Percentiles rank a stretch among this genome's conserved stretches.
phyloP scores from a whole-genome alignment of 495 filamentous ascomycete genomes.

The Daldinia loculata region DNA sequence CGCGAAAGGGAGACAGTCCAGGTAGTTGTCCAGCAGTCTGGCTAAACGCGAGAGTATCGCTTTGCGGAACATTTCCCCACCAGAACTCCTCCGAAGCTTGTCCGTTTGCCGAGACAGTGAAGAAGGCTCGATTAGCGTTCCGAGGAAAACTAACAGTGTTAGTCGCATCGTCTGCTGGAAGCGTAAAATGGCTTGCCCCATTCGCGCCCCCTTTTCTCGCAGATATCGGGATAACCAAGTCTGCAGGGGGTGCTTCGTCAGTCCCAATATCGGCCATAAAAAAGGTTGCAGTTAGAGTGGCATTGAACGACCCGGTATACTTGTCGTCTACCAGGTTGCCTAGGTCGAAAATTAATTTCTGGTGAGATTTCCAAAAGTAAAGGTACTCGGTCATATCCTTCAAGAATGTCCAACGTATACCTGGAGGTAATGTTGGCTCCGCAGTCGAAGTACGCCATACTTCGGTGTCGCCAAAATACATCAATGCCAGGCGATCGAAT shows the following conservation, averaged over 20 bases:
- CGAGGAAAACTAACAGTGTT: slow-evolving; percentile 67
- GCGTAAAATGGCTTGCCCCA: slow-evolving; percentile 69
- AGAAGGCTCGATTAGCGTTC: slow-evolving; percentile 74
- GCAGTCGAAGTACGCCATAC: slow-evolving; percentile 88
- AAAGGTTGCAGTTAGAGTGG: slow-evolving; percentile 79
- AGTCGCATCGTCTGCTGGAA: slow-evolving; percentile 71
- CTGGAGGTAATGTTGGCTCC: slow-evolving; percentile 72
- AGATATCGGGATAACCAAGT: slow-evolving; percentile 79
- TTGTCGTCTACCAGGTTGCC: slow-evolving; percentile 77
- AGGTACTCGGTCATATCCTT: slow-evolving; percentile 85
- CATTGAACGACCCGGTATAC: slow-evolving; percentile 83
- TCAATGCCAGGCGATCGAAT: slow-evolving; percentile 79
- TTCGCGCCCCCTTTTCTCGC: slow-evolving; percentile 61
- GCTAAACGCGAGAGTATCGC: slow-evolving; percentile 68
- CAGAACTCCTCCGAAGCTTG: slow-evolving; percentile 87
- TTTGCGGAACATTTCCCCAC: slow-evolving; percentile 79
- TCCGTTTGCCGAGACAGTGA: slow-evolving; percentile 79
- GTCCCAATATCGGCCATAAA: slow-evolving; percentile 60
- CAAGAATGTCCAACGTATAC: slow-evolving; percentile 76
- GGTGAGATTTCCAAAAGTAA: slow-evolving; percentile 70
- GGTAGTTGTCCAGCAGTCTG: slow-evolving; percentile 63
- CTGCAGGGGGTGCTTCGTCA: slow-evolving; percentile 60
- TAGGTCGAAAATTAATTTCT: slow-evolving; percentile 84
- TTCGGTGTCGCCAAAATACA: slow-evolving; percentile 84
- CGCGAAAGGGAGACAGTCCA: slow-evolving; percentile 80